Base-by-base conservation (phyloP, 176 grass and related monocot genomes). In the Calamus simplicifolius region DNA sequence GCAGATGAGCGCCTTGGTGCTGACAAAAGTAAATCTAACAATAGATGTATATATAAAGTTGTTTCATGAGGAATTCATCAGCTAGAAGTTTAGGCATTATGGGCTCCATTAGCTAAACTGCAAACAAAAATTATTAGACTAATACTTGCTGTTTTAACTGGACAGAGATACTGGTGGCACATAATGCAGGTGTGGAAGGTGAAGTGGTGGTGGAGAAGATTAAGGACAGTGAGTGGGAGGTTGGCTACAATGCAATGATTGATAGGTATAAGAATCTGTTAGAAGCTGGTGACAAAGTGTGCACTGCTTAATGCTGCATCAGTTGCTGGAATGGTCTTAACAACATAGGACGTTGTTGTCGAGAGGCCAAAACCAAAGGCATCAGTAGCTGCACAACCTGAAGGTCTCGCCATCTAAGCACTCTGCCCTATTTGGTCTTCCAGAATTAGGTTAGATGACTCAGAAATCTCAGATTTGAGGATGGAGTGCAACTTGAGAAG, bases 151-250 rank as follows among this genome's bases (percentile, higher is more conserved):
- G 13, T 43, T 27, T 26, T 58, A 23, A 5, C 16, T 72, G 55
- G 54, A 54, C 73, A 89, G 90, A n/a, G n/a, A 79, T 85, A 53
- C 67, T 95, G 2, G 21, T 89, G 63, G 57, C 90, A 0, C 70
- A 95, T 38, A 95, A 95, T 52, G 90, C 90, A 0, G 90, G 90
- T 17, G 85, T 95, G 23, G 90, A 95, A 78, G 90, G 82, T 1
- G 90, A 89, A 48, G 86, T 95, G 27, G 76, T 95, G 4, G 86
- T 95, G 21, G 85, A 95, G 51, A 89, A 95, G 60, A 69, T 89
- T 54, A 83, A 67, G 71, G 80, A 75, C 56, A 85, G 80, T 2
- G 82, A 84, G 25, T 89, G 90, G 90, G 90, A 89, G 28, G 25
- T 86, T 17, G 90, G 90, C 8, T 95, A 95, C 77, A 89, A 95